phyloP scores from a whole-genome alignment of 768 basidiomycete species.

The Serendipita indica region DNA sequence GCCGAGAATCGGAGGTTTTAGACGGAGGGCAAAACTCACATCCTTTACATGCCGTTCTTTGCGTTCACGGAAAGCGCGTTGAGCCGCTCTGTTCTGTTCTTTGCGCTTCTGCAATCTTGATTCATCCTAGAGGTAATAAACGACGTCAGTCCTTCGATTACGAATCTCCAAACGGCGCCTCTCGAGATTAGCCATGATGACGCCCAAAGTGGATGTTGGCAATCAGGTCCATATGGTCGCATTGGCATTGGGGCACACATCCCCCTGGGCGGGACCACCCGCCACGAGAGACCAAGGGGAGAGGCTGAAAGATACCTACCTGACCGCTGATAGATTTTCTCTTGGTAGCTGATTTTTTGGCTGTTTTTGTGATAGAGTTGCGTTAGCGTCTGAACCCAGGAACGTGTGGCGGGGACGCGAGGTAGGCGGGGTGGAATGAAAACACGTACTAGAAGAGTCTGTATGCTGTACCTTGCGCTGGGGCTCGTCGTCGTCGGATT shows the following conservation, averaged over 20 bases:
- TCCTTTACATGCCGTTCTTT: constrained; percentile 97
- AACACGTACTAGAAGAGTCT: constrained; percentile 33
- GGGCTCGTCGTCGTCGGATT: constrained; percentile 32
- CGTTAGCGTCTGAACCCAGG: constrained; percentile 12
- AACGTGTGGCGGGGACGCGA: constrained; percentile 6
- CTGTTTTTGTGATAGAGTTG: constrained; percentile 2
- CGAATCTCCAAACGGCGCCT: too few relatives aligned
- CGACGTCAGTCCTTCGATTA: background rate
- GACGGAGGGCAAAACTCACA: constrained; percentile 34
- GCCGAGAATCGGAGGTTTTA: background rate
- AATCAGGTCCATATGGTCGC: too few relatives aligned
- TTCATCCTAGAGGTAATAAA: constrained; percentile 39
- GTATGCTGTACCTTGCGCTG: constrained; percentile 59
- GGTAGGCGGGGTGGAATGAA: constrained; percentile 28
- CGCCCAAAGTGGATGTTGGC: too few relatives aligned
- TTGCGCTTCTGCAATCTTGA: constrained; percentile 71
- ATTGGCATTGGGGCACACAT: too few relatives aligned
- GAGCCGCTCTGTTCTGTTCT: constrained; percentile 93
- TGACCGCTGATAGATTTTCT: constrained; percentile 21
- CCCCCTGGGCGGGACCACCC: too few relatives aligned
- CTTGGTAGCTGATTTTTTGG: constrained; percentile 19
- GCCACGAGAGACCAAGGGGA: constrained; percentile 12
- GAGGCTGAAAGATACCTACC: constrained; percentile 19
- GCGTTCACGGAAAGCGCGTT: constrained; percentile 91
- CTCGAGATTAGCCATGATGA: too few relatives aligned